These are phyloP conservation scores for Tetragonia tetragonoides DNA, from an alignment of 148 eudicot species.

Conservation along the genomic window DNA sequence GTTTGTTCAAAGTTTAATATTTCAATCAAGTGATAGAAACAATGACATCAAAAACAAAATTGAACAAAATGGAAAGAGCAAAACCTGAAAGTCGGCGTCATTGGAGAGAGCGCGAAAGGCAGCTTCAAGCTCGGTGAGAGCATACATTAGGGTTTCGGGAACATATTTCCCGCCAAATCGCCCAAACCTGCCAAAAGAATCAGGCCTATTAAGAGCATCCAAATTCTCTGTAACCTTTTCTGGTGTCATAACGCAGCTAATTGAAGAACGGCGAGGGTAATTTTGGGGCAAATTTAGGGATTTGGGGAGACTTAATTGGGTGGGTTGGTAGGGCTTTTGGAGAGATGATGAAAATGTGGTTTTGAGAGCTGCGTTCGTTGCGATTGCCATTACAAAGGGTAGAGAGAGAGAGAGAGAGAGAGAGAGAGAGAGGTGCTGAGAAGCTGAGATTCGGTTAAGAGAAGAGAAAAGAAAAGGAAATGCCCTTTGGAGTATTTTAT, in stretches of 20 bases:
- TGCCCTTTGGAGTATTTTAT: no score
- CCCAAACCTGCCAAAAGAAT: slow-evolving; percentile 86
- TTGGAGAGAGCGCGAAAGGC: slow-evolving; percentile 55
- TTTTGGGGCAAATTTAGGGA: slow-evolving; percentile 24
- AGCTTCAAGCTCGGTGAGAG: slow-evolving; percentile 75
- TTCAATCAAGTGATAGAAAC: neutral
- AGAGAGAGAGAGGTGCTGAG: no score
- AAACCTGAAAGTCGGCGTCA: slow-evolving; percentile 76
- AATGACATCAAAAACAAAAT: neutral
- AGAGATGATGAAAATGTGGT: slow-evolving; percentile 21
- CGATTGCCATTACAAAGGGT: slow-evolving; percentile 45
- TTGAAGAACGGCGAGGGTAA: slow-evolving; percentile 13
- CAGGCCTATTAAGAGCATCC: slow-evolving; percentile 51
- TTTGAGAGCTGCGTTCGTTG: slow-evolving; percentile 31
- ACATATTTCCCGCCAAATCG: slow-evolving; percentile 92
- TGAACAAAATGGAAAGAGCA: neutral
- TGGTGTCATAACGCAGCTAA: slow-evolving; percentile 41
- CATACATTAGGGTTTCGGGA: slow-evolving; percentile 92
- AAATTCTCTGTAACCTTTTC: slow-evolving; percentile 16
- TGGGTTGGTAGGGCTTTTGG: slow-evolving; percentile 30
- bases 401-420: neutral
- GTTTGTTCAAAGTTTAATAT: no score
- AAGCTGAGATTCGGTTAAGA: no score
- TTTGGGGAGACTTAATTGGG: slow-evolving; percentile 17
- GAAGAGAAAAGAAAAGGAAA: no score